phyloP scores from a whole-genome alignment of 306 rosid species.

The Acacia melanoxylon region DNA sequence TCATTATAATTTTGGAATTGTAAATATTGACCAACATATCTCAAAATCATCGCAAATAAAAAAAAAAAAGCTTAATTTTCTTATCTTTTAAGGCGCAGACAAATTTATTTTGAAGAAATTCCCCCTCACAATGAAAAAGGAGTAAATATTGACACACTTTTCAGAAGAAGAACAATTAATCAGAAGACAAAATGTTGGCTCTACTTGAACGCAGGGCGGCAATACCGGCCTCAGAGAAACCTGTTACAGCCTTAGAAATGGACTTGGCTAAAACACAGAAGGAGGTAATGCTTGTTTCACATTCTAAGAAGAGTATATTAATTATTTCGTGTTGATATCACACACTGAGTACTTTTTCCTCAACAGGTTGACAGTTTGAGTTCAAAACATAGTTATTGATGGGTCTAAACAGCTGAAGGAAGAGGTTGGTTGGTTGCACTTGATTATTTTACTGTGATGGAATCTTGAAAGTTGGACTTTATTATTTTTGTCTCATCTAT shows the following conservation, averaged over 20 bases:
- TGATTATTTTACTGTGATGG: conserved; percentile 9
- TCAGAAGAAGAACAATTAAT: too few relatives aligned
- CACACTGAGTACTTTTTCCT: conserved; percentile 9
- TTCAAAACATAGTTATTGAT: conserved; percentile 54
- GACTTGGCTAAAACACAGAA: conserved; percentile 81
- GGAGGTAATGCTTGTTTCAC: conserved; percentile 58
- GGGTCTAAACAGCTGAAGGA: conserved; percentile 87
- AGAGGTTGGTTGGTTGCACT: conserved; percentile 55
- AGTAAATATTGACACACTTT: too few relatives aligned
- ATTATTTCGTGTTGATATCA: conserved; percentile 7
- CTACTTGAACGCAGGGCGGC: conserved; percentile 47
- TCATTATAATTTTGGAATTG: not conserved
- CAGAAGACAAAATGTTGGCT: too few relatives aligned
- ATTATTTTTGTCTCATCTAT: conserved; percentile 23
- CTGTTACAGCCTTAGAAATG: conserved; percentile 69
- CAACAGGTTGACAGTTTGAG: conserved; percentile 81
- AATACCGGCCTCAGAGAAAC: conserved; percentile 74
- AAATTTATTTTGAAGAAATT: too few relatives aligned
- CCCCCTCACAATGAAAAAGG: not conserved
- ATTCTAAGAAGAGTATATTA: not conserved
- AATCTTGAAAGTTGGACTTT: conserved; percentile 7
- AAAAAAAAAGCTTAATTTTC: too few relatives aligned
- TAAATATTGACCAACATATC: not conserved
- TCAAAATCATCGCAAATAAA: not conserved
- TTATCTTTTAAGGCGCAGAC: too few relatives aligned